Percentiles rank a stretch among this genome's conserved stretches.
Evolutionary conservation across 2,329 filamentous ascomycete genomes (phyloP).

Genomic region (Aspergillus vadensis): DNA sequence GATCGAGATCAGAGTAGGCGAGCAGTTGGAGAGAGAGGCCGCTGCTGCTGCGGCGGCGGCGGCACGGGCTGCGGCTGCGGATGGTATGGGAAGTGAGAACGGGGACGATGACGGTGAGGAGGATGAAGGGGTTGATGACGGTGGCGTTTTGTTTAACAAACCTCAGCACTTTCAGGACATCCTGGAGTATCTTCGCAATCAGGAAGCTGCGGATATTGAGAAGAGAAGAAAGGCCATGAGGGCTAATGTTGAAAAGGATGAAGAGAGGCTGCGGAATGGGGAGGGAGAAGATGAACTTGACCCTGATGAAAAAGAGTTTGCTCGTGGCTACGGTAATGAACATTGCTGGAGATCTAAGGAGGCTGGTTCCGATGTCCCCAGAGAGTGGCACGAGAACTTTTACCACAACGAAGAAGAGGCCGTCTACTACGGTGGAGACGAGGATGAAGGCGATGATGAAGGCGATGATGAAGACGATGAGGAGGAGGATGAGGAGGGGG

Average conservation of each 20-base stretch:
- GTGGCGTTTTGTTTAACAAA: not conserved
- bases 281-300: not conserved
- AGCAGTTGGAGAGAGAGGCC: slow-evolving; percentile 2
- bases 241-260: slow-evolving; percentile 5
- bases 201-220: slow-evolving; percentile 1
- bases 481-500: not conserved
- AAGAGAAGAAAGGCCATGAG: slow-evolving; percentile 4
- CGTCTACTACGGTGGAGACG: not conserved
- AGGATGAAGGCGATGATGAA: not conserved
- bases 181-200: not conserved
- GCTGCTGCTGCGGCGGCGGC: not conserved
- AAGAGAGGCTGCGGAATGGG: slow-evolving; percentile 3
- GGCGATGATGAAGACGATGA: not conserved
- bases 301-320: not conserved
- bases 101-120: not conserved
- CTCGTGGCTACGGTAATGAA: not conserved
- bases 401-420: slow-evolving; percentile 1
- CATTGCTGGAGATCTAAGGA: not conserved
- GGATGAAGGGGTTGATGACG: not conserved
- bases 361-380: not conserved
- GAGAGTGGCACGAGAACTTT: not conserved
- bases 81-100: not conserved
- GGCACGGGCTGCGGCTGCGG: not conserved
- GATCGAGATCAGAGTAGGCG: slow-evolving; percentile 8
- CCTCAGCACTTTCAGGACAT: not conserved